These are phyloP conservation scores for Cucumis hystrix DNA, from an alignment of 306 rosid species.

Conservation along the genomic window DNA sequence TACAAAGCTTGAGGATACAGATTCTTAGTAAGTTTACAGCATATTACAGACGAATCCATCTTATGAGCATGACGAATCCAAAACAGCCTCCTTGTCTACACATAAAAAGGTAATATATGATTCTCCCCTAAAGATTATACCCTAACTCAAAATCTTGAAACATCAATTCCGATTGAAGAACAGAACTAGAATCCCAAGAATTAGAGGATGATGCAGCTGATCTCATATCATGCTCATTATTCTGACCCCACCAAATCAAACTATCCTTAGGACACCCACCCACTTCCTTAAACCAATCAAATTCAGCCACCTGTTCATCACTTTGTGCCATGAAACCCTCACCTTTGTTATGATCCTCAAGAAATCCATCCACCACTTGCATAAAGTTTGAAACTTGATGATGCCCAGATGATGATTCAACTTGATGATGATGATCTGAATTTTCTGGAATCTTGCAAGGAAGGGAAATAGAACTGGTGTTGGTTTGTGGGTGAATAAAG, in stretches of 20 bases:
- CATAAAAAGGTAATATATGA: neutral
- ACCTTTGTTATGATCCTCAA: constrained; percentile 23
- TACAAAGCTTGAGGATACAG: constrained; percentile 28
- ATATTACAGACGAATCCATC: constrained; percentile 8
- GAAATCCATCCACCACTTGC: constrained; percentile 34
- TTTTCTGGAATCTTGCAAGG: constrained; percentile 9
- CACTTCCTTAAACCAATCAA: constrained; percentile 62
- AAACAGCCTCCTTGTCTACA: neutral
- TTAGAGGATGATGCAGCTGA: constrained; percentile 43
- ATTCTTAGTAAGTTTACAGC: neutral
- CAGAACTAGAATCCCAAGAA: constrained; percentile 65
- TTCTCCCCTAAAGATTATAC: constrained; percentile 32
- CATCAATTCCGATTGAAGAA: constrained; percentile 37
- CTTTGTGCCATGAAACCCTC: constrained; percentile 22
- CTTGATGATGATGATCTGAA: constrained; percentile 1
- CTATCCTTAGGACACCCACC: constrained; percentile 37
- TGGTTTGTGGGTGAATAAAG: neutral
- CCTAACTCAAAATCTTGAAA: constrained; percentile 68
- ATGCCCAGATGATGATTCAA: constrained; percentile 12
- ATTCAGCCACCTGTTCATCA: constrained; percentile 30
- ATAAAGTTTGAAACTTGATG: constrained; percentile 28
- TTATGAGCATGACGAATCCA: constrained; percentile 34
- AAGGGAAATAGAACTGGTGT: constrained; percentile 7
- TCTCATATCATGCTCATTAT: constrained; percentile 41
- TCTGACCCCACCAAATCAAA: constrained; percentile 68